Evolutionary conservation across 2,329 filamentous ascomycete species (phyloP).

Genomic region (Cladophialophora psammophila): DNA sequence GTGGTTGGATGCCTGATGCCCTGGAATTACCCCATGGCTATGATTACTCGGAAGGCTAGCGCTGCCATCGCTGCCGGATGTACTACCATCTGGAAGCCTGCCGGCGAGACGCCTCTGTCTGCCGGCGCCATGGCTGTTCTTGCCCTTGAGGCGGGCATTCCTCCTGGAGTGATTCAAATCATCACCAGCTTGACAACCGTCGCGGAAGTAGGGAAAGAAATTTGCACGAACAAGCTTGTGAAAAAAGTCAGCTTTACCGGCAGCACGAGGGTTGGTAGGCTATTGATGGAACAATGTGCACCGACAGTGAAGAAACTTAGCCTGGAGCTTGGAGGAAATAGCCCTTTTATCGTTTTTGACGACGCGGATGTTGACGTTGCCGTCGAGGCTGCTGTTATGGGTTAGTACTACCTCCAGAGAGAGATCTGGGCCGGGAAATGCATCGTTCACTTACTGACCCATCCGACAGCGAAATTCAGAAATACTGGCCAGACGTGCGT

Average conservation of each 20-base stretch:
- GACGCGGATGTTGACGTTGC: conserved; percentile 48
- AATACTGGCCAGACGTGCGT: conserved; percentile 36
- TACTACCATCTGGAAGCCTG: conserved; percentile 48
- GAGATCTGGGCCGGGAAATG: not conserved
- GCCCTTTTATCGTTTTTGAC: conserved; percentile 52
- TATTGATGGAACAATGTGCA: conserved; percentile 44
- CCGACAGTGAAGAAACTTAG: conserved; percentile 50
- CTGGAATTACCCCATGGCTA: conserved; percentile 85
- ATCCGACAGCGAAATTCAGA: conserved; percentile 25
- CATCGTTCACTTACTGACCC: not conserved
- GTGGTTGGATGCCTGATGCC: conserved; percentile 84
- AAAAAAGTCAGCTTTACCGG: conserved; percentile 44
- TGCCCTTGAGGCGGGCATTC: conserved; percentile 45
- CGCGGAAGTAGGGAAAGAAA: conserved; percentile 12
- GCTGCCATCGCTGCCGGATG: conserved; percentile 50
- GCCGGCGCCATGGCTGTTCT: conserved; percentile 43
- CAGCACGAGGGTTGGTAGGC: conserved; percentile 44
- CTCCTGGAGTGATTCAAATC: conserved; percentile 45
- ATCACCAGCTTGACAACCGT: conserved; percentile 48
- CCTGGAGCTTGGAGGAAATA: conserved; percentile 54
- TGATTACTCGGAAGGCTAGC: conserved; percentile 60
- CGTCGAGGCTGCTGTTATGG: conserved; percentile 27
- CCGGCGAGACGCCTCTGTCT: conserved; percentile 46
- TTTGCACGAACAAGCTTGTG: conserved; percentile 26
- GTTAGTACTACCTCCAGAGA: not conserved